Base-by-base conservation (phyloP, 2,329 filamentous ascomycete genomes). In the Pseudogymnoascus sp. region DNA sequence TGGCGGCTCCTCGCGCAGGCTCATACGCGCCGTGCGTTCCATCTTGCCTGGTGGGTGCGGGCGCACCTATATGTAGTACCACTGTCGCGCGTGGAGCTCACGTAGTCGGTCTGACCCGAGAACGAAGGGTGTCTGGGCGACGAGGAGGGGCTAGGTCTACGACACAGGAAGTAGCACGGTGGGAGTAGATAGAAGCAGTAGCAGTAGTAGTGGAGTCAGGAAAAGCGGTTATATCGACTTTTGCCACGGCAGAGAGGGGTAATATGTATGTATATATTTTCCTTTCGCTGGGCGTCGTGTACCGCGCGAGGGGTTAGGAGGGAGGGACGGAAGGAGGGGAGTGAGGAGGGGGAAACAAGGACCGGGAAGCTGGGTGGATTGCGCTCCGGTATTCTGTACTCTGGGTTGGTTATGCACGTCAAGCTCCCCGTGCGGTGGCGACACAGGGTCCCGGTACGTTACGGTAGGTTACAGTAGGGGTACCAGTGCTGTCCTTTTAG, bases 251-350 rank as follows among this genome's bases (percentile, higher is more conserved):
- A 16, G 48, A 16, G 48, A 31, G 48, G 48, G 48, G 48, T 54
- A 54, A 11, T 54, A 54, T 54, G 48, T 31, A 54, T 16, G 48
- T 54, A 54, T 31, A 54, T 51, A 54, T 54, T 54, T 54, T 23
- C n/a, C 25, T 13, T 28, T 54, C 23, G 48, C 48, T 31, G 23
- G 48, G 25, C 25, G 7, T 54, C n/a, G 7, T 54, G 8, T 54
- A n/a, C 48, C 48, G 48, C 25, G 19, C 48, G 48, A 25, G 48
- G 25, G 48, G 11, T 31, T n/a, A n/a, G n/a, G n/a, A n/a, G 19
- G 25, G 48, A 31, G 23, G 45, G 45, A 31, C 14, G 23, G 45
- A 54, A 31, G 45, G 45, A 54, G 45, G 23, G 23, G 45, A 28
- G n/a, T 8, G 8, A 14, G 45, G 43, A 11, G 16, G 45, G 39